These are phyloP conservation scores for Orbilia javanica DNA, from an alignment of 2,329 filamentous ascomycete genomes.

Conservation along the genomic window DNA sequence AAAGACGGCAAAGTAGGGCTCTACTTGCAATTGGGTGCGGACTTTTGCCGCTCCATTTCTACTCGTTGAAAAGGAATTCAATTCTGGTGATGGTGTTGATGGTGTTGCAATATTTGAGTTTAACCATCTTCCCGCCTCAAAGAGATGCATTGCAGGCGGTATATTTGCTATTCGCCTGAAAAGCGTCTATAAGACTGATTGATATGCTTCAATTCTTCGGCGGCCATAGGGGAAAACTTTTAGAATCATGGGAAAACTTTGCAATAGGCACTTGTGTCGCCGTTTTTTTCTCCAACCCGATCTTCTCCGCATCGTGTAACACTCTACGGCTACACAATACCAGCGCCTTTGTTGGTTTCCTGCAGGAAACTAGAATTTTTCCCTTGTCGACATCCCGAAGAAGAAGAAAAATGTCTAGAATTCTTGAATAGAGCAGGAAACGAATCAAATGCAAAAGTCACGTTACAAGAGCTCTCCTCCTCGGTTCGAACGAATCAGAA, in stretches of 20 bases:
- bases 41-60: constrained; percentile 57
- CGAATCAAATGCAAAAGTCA: constrained; percentile 56
- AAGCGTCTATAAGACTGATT: constrained; percentile 33
- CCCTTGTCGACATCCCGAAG: constrained; percentile 18
- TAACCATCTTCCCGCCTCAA: constrained; percentile 20
- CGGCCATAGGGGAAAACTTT: constrained; percentile 1
- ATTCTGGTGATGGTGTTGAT: constrained; percentile 58
- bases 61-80: constrained; percentile 40
- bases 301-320: constrained; percentile 43
- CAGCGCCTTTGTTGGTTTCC: neutral
- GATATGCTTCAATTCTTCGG: constrained; percentile 15
- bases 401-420: constrained; percentile 36
- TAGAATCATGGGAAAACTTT: constrained; percentile 22
- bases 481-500: constrained; percentile 30
- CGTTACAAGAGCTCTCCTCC: constrained; percentile 56
- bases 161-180: constrained; percentile 58
- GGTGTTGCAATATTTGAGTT: constrained; percentile 55
- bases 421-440: constrained; percentile 32
- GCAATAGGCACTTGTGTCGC: constrained; percentile 4
- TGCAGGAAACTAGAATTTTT: neutral
- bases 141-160: constrained; percentile 56
- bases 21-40: constrained; percentile 33
- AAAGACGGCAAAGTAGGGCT: constrained; percentile 33
- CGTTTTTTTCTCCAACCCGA: constrained; percentile 23
- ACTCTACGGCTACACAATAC: neutral